Evolutionary conservation across 768 basidiomycete genomes (phyloP), one percentile per base, ranked within the genome.

Genomic region (Russula lepida): DNA sequence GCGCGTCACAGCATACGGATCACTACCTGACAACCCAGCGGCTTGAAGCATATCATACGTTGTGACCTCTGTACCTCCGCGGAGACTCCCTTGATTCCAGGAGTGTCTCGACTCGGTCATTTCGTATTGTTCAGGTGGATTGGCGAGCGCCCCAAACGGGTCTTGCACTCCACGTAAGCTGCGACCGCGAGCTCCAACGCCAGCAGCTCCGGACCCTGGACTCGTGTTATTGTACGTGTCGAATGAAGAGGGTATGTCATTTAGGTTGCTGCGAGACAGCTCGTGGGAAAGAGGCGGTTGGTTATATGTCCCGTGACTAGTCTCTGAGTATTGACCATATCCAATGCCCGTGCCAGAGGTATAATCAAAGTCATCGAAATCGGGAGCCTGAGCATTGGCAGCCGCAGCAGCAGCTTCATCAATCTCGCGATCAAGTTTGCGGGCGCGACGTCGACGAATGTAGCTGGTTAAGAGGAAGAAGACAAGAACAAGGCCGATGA

Each of bases 361-460:
- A 48, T 68, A 69, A 44, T 67, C 64, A 33, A 79, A 76, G 58
- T 84, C 82, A 58, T 84, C 83, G 61, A 79, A 78, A 66, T 69
- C 66, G 13, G 82, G 82, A 0, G 79, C 75, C 21, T 75, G 64
- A 1, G 78, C 72, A 0, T 80, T 81, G 0, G 77, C 78, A 0
- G 87, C 87, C 59, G 82, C 84, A 3, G 79, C 80, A 0, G 88
- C 86, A 0, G 87, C 88, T 52, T 83, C 84, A 15, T 81, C 84
- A 43, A 89, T 82, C 55, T 90, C 89, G n/a, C 78, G 77, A 69
- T 91, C 89, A 66, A 88, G 85, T 46, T 79, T 76, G 62, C 76
- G 71, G 3, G 82, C 83, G 1, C 85, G 82, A 7, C 84, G 83
- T 0, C 88, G 81, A 9, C 87, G 84, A 65, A 88, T 62, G 62